Percentiles rank a stretch among this genome's conserved stretches.
Evolutionary conservation across 129 eudicot genomes (phyloP).

Genomic region (Flaveria linearis): DNA sequence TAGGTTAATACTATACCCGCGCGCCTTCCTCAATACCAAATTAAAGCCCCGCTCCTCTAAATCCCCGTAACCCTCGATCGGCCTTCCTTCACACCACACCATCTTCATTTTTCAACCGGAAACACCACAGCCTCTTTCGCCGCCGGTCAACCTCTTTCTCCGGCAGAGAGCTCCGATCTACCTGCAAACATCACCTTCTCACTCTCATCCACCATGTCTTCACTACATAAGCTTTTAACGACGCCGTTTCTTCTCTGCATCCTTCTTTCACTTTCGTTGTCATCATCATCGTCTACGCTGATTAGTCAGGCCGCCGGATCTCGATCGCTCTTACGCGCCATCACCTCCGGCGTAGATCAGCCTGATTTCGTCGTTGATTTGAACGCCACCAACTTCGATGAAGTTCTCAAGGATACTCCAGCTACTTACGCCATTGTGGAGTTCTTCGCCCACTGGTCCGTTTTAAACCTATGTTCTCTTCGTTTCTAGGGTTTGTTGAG

Average conservation of each 20-base stretch:
- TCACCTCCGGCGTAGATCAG: slow-evolving; percentile 27
- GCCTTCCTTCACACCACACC: too few relatives aligned
- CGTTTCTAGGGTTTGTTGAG: slow-evolving; percentile 21
- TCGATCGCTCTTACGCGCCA: slow-evolving; percentile 71
- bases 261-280: slow-evolving; percentile 27
- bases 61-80: too few relatives aligned
- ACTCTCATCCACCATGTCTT: slow-evolving; percentile 40
- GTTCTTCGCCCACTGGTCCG: slow-evolving; percentile 92
- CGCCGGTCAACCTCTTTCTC: slow-evolving; percentile 36
- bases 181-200: background rate
- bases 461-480: slow-evolving; percentile 12
- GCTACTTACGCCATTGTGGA: slow-evolving; percentile 81
- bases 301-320: slow-evolving; percentile 51
- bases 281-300: slow-evolving; percentile 23
- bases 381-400: slow-evolving; percentile 75
- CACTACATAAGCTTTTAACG: slow-evolving; percentile 14
- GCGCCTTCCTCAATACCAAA: too few relatives aligned
- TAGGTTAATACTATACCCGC: too few relatives aligned
- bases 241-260: slow-evolving; percentile 29
- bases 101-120: slow-evolving; percentile 31
- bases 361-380: slow-evolving; percentile 64
- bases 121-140: slow-evolving; percentile 9
- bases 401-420: slow-evolving; percentile 61
- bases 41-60: too few relatives aligned
- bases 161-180: slow-evolving; percentile 20